phyloP scores from a whole-genome alignment of 306 rosid genomes.

The Styphnolobium japonicum region DNA sequence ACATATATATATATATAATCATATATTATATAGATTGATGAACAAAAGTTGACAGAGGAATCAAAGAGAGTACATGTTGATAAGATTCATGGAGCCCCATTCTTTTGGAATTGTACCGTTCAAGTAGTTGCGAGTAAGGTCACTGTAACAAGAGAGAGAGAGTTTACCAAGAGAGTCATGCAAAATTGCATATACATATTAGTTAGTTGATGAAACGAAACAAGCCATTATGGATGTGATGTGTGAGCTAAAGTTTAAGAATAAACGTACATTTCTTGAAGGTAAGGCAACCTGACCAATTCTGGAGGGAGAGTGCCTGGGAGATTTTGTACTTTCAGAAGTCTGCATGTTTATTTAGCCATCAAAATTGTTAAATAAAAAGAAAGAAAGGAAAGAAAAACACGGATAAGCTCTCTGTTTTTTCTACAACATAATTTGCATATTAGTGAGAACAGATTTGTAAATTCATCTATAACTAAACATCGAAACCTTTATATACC shows the following conservation, averaged over 20 bases:
- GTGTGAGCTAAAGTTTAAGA: background rate
- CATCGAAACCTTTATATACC: too few relatives aligned
- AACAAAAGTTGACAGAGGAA: background rate
- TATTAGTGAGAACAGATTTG: too few relatives aligned
- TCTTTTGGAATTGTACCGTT: slow-evolving; percentile 56
- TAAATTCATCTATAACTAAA: too few relatives aligned
- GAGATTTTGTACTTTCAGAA: slow-evolving; percentile 41
- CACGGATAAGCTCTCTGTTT: too few relatives aligned
- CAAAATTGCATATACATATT: too few relatives aligned
- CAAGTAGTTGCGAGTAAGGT: slow-evolving; percentile 55
- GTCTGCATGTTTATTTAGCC: slow-evolving; percentile 24
- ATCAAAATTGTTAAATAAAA: background rate
- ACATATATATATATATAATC: too few relatives aligned
- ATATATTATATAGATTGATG: background rate
- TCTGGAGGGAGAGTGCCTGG: slow-evolving; percentile 53
- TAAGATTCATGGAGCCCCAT: slow-evolving; percentile 55
- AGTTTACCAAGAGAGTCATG: background rate
- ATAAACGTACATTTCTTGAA: slow-evolving; percentile 49
- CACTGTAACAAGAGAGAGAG: slow-evolving; percentile 42
- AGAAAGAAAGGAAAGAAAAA: too few relatives aligned
- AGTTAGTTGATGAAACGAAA: background rate
- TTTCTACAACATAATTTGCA: too few relatives aligned
- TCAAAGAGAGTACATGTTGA: slow-evolving; percentile 38
- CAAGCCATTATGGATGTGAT: background rate
- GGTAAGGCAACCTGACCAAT: slow-evolving; percentile 39